Conservation (phyloP, 306 rosid species). For the Malus orientalis region DNA sequence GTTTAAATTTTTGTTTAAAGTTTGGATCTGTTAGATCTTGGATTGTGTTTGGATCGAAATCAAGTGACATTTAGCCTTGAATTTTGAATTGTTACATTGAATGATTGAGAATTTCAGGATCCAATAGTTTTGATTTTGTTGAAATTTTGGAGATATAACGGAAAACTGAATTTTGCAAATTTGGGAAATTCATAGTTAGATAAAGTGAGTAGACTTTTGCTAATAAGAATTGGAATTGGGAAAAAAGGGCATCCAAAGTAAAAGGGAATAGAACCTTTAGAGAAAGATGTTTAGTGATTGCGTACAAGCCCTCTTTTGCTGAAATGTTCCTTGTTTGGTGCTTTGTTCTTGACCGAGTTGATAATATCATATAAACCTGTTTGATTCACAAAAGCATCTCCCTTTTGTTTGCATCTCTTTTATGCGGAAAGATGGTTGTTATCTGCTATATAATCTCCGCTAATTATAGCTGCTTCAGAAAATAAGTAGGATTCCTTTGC, state of each 20-base stretch:
- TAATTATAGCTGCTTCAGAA: background rate
- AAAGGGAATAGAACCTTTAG: background rate
- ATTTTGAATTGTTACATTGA: background rate
- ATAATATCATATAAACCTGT: background rate
- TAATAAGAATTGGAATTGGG: background rate
- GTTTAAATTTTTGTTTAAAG: background rate
- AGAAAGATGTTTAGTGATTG: background rate
- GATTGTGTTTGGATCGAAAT: conserved; percentile 14
- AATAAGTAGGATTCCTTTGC: background rate
- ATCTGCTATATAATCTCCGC: background rate
- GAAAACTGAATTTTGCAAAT: background rate
- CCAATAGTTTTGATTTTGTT: background rate
- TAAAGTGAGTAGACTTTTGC: background rate
- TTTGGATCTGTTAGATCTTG: conserved; percentile 12
- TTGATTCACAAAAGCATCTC: background rate
- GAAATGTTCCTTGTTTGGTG: background rate
- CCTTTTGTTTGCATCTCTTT: too few species aligned
- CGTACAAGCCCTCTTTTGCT: background rate
- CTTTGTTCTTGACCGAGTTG: background rate
- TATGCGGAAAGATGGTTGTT: background rate
- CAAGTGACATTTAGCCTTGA: background rate
- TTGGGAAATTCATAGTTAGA: background rate
- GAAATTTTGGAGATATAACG: background rate
- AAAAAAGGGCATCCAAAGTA: background rate
- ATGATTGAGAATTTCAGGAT: background rate